Base-by-base conservation (phyloP, 192 early-diverging fungal genomes). In the Mortierella antarctica region DNA sequence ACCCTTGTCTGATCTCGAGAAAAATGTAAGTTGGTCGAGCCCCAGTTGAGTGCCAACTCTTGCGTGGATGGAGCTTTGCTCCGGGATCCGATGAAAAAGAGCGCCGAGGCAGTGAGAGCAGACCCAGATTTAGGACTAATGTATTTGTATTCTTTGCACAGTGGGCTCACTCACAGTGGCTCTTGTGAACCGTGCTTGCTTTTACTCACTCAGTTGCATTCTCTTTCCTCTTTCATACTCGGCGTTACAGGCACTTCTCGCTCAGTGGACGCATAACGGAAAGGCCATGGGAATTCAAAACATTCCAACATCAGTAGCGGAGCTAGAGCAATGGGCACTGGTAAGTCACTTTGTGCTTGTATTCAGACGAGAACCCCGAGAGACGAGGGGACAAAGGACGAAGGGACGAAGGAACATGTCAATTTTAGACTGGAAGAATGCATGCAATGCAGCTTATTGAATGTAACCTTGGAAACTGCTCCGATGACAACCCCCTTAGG, bases 241-340 rank as follows among this genome's bases (percentile, higher is more conserved):
- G 9, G 5, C 17, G 11, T 13, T 4, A 4, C 51, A 66, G 71
- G 62, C 72, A 11, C 15, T 62, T 17, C 55, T 67, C 2, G 65
- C 50, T n/a, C 7, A 41, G 5, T 66, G 58, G 73, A 61, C 15
- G 6, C 0, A 49, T 6, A 57, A 60, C 40, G 86, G 86, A 5
- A 31, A 58, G 20, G 52, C 70, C 15, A 87, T 87, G 86, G 74
- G 81, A 0, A 87, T 87, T 15, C 67, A 83, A 57, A 74, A 81
- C 74, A 85, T 87, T 15, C 86, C 84, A 13, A 41, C 45, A 2
- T 71, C 84, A 48, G 31, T 48, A 21, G 57, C 81, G 11, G 82
- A 71, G 17, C 23, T 85, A 7, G 56, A 65, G 9, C 47, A 44
- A 15, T 80, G 75, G 53, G 44, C 65, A 45, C 55, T 83, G 75